Evolutionary conservation across 805 yeast species (phyloP).

Genomic region (Saccharomyces kudriavzevii): DNA sequence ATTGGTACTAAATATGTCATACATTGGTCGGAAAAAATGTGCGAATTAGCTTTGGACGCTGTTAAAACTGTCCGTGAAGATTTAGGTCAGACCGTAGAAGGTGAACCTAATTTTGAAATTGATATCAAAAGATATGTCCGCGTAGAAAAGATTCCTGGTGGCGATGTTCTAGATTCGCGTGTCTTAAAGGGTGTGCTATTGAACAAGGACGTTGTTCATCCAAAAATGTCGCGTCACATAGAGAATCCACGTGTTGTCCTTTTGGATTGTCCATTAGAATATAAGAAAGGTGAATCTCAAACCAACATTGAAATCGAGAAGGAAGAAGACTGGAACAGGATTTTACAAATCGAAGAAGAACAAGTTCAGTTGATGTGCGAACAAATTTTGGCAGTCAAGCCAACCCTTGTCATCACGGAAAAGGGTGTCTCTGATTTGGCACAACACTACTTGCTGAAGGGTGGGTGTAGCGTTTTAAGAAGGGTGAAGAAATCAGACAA

Average conservation of each 20-base stretch:
- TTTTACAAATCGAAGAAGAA: conserved; percentile 94
- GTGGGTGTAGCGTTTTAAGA: conserved; percentile 86
- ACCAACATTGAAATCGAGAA: conserved; percentile 95
- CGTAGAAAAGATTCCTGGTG: conserved; percentile 96
- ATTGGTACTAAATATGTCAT: conserved; percentile 93
- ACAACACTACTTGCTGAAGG: conserved; percentile 89
- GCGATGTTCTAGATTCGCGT: conserved; percentile 82
- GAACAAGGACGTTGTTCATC: conserved; percentile 97
- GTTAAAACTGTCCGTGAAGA: conserved; percentile 73
- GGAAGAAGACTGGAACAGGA: conserved; percentile 93
- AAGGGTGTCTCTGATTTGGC: conserved; percentile 98
- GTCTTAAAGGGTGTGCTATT: conserved; percentile 88
- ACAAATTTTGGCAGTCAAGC: conserved; percentile 72
- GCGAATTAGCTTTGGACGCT: conserved; percentile 77
- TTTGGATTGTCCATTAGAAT: conserved; percentile 93
- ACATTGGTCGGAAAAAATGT: conserved; percentile 88
- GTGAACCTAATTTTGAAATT: conserved; percentile 60
- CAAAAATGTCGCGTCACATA: conserved; percentile 87
- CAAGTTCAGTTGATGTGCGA: conserved; percentile 86
- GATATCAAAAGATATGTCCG: conserved; percentile 90
- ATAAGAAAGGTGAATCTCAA: conserved; percentile 98
- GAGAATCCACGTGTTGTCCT: conserved; percentile 83
- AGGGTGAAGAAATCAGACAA: conserved; percentile 93
- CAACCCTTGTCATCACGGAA: conserved; percentile 92
- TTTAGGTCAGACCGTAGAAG: conserved; percentile 36